These are phyloP conservation scores for Fusarium sp. DNA, from an alignment of 2,329 filamentous ascomycete species.

Conservation along the genomic window DNA sequence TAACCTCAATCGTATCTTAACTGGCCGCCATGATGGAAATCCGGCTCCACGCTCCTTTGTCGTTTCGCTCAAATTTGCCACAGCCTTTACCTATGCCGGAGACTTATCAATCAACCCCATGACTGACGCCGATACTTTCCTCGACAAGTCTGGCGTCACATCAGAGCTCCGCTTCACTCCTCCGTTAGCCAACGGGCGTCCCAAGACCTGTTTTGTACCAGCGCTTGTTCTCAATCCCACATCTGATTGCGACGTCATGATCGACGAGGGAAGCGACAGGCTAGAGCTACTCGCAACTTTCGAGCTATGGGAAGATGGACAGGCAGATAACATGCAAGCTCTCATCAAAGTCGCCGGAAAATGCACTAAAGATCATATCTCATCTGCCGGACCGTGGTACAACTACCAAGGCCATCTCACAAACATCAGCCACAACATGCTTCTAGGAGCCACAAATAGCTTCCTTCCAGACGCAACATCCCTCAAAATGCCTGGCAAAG, in stretches of 20 bases:
- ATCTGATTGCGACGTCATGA: neutral
- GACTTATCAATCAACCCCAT: no score
- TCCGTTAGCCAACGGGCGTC: neutral
- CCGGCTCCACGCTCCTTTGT: no score
- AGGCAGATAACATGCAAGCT: constrained; percentile 69
- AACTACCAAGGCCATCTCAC: constrained; percentile 99
- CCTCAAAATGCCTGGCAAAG: constrained; percentile 27
- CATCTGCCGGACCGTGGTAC: constrained; percentile 93
- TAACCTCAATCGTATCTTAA: no score
- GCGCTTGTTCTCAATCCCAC: neutral
- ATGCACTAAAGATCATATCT: constrained; percentile 98
- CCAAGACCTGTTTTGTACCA: no score
- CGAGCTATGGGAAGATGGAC: constrained; percentile 52
- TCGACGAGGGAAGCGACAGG: constrained; percentile 47
- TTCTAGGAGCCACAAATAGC: constrained; percentile 91
- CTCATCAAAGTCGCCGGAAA: constrained; percentile 96
- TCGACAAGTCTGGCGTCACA: no score
- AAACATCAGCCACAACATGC: constrained; percentile 96
- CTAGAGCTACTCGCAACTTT: constrained; percentile 46
- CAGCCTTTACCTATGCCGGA: no score
- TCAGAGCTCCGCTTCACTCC: neutral
- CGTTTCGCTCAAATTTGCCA: no score
- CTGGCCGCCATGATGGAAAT: no score
- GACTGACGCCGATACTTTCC: no score
- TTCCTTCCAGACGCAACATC: neutral